A percentile compares a stretch with the other conserved stretches of the same genome.
phyloP scores from a whole-genome alignment of 345 rosid genomes.

The Rhodamnia argentea region DNA sequence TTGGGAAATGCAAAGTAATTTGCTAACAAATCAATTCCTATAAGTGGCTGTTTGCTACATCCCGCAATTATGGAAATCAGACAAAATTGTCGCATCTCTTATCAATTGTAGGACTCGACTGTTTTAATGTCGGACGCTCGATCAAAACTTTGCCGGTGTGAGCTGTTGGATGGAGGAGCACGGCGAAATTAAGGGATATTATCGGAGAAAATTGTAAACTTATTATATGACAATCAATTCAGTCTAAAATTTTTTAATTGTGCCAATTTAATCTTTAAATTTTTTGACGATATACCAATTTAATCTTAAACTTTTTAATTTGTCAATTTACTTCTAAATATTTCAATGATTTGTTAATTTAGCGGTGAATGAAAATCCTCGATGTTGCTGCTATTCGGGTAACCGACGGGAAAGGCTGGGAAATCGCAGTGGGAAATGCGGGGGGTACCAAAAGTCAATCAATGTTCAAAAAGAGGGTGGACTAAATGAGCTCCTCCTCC shows the following conservation, averaged over 20 bases:
- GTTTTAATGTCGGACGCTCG: not conserved
- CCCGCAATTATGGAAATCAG: not conserved
- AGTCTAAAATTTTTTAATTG: too few relatives aligned
- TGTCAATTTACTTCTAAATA: too few relatives aligned
- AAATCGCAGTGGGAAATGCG: not conserved
- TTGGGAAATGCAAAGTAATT: not conserved
- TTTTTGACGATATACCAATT: too few relatives aligned
- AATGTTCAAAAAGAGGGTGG: not conserved
- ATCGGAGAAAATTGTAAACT: too few relatives aligned
- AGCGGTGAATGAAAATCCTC: not conserved
- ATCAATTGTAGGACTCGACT: not conserved
- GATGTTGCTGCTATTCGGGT: not conserved
- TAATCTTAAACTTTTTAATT: too few relatives aligned
- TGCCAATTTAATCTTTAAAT: too few relatives aligned
- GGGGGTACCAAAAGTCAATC: not conserved
- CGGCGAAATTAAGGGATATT: not conserved
- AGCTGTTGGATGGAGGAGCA: not conserved
- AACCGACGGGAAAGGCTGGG: not conserved
- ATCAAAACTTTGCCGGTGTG: not conserved
- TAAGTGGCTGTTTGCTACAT: not conserved
- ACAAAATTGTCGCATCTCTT: not conserved
- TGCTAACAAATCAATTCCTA: not conserved
- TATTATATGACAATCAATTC: too few relatives aligned
- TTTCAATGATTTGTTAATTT: too few relatives aligned
- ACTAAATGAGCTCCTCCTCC: not conserved